Conservation (phyloP, 164 flowering plant genomes). For the Stephania yunnanensis region DNA sequence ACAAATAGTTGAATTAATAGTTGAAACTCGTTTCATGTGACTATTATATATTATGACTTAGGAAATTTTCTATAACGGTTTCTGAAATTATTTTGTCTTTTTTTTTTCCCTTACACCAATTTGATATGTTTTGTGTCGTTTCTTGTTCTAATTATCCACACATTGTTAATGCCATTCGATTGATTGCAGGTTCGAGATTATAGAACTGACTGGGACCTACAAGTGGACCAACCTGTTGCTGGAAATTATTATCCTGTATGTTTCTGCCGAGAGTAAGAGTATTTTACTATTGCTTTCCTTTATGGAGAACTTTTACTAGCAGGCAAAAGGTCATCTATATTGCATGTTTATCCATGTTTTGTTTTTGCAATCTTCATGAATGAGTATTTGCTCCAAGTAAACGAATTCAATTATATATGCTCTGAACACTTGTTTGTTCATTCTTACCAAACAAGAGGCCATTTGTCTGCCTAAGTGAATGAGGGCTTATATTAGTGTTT, state of each 20-base stretch:
- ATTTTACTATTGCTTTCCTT: background rate
- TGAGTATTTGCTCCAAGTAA: background rate
- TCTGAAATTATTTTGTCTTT: background rate
- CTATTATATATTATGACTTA: background rate
- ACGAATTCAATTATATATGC: background rate
- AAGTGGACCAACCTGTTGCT: slow-evolving; percentile 82
- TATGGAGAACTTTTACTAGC: background rate
- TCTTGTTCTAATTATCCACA: background rate
- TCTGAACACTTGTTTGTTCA: background rate
- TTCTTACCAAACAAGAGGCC: background rate
- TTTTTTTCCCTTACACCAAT: too few species aligned
- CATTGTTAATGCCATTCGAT: background rate
- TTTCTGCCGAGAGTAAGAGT: slow-evolving; percentile 8
- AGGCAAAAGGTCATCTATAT: background rate
- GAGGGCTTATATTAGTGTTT: too few species aligned
- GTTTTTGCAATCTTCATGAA: background rate
- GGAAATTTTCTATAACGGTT: background rate
- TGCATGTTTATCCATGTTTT: background rate
- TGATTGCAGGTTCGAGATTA: slow-evolving; percentile 77
- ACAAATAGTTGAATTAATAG: background rate
- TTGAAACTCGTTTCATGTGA: background rate
- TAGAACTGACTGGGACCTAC: slow-evolving; percentile 82
- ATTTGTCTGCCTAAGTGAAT: too few species aligned
- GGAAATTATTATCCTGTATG: slow-evolving; percentile 98
- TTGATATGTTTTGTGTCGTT: background rate